These are phyloP conservation scores for Crotalaria pallida DNA, from an alignment of 306 rosid genomes.

Conservation along the genomic window DNA sequence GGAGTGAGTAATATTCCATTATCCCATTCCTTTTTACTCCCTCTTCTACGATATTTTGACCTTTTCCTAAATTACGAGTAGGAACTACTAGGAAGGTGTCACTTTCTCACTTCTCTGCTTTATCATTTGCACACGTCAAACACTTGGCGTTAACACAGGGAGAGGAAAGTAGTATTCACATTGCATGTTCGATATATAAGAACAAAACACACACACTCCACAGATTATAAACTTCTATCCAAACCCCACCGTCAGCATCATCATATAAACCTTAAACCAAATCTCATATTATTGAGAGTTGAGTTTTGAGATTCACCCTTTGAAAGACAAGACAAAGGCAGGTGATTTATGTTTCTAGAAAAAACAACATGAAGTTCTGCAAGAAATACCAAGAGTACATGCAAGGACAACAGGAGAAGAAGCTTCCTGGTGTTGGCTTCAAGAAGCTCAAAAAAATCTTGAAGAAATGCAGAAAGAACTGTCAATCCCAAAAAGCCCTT, in stretches of 20 bases:
- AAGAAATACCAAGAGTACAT: conserved; percentile 80
- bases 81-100: not conserved
- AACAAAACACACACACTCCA: not conserved
- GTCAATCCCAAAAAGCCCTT: conserved; percentile 30
- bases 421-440: conserved; percentile 75
- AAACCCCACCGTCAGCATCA: not conserved
- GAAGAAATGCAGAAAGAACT: conserved; percentile 58
- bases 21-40: not conserved
- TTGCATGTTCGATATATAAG: not conserved
- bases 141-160: not conserved
- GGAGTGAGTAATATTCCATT: not conserved
- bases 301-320: not conserved
- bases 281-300: not conserved
- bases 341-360: not conserved
- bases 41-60: conserved; percentile 1
- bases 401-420: conserved; percentile 71
- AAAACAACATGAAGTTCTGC: conserved; percentile 78
- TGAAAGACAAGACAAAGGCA: not conserved
- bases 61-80: not conserved
- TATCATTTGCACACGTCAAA: not conserved
- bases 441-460: conserved; percentile 87
- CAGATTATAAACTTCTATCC: not conserved
- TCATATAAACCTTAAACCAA: not conserved
- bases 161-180: no score
- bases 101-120: not conserved